These are phyloP conservation scores for Petasospora fabianii DNA, from an alignment of 1,139 yeast species.

Conservation along the genomic window DNA sequence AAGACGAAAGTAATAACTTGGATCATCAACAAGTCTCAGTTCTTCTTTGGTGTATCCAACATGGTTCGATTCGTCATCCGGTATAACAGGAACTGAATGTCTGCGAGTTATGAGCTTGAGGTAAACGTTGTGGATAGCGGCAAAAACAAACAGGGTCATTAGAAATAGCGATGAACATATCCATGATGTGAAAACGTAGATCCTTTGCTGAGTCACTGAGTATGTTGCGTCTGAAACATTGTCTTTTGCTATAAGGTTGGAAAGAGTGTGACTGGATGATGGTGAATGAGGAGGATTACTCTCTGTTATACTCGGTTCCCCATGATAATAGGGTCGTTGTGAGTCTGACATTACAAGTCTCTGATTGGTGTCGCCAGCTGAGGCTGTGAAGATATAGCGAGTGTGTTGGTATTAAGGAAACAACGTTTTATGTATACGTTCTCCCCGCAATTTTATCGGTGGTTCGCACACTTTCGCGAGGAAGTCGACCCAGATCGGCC, in stretches of 20 bases:
- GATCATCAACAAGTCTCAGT: constrained; percentile 38
- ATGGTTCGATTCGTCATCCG: neutral
- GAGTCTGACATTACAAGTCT: no score
- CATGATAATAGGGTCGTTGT: no score
- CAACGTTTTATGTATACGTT: no score
- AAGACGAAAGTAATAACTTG: constrained; percentile 62
- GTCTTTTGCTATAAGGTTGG: neutral
- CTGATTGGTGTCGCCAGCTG: no score
- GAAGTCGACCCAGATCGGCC: no score
- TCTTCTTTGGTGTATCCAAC: neutral
- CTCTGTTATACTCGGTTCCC: no score
- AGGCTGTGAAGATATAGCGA: no score
- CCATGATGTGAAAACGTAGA: neutral
- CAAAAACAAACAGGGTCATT: neutral
- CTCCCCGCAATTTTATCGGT: no score
- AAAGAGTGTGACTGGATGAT: no score
- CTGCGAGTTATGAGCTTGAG: neutral
- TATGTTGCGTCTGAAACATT: neutral
- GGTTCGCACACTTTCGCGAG: no score
- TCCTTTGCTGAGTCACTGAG: neutral
- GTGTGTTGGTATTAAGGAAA: no score
- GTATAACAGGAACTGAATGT: neutral
- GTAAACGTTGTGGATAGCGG: neutral
- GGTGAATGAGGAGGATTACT: no score
- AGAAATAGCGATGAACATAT: neutral